Conservation (phyloP, 208 protist genomes). For the Trypanosoma platydactyli region DNA sequence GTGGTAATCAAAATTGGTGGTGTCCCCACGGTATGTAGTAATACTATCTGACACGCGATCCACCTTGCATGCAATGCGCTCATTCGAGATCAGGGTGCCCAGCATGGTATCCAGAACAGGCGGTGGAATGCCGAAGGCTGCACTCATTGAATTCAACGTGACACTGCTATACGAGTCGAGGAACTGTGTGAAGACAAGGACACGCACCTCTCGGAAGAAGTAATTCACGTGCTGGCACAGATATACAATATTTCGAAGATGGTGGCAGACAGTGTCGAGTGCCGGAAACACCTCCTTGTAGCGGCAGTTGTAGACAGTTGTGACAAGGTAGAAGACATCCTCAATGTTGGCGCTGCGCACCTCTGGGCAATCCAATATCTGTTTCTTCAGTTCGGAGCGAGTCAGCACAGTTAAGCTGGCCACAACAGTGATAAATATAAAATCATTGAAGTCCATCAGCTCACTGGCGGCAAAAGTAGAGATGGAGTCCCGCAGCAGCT, state of each 20-base stretch:
- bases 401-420: slow-evolving; percentile 86
- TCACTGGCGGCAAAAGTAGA: slow-evolving; percentile 97
- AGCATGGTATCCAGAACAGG: slow-evolving; percentile 93
- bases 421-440: slow-evolving; percentile 95
- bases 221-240: slow-evolving; percentile 93
- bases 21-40: slow-evolving; percentile 95
- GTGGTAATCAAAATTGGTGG: slow-evolving; percentile 97
- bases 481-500: slow-evolving; percentile 95
- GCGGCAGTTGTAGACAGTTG: slow-evolving; percentile 95
- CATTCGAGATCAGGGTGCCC: slow-evolving; percentile 96
- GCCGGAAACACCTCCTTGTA: slow-evolving; percentile 94
- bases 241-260: slow-evolving; percentile 91
- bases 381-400: slow-evolving; percentile 87
- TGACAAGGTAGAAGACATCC: slow-evolving; percentile 87
- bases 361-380: slow-evolving; percentile 89
- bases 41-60: slow-evolving; percentile 97
- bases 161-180: slow-evolving; percentile 99
- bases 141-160: slow-evolving; percentile 94
- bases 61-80: slow-evolving; percentile 96
- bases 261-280: slow-evolving; percentile 92
- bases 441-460: slow-evolving; percentile 93
- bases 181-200: slow-evolving; percentile 97
- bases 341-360: slow-evolving; percentile 92
- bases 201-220: slow-evolving; percentile 96
- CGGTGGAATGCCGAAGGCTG: slow-evolving; percentile 93